A percentile compares a stretch with the other conserved stretches of the same genome.
These are phyloP conservation scores for Mortierella sp. DNA, from an alignment of 371 early-diverging fungal genomes.

Conservation along the genomic window DNA sequence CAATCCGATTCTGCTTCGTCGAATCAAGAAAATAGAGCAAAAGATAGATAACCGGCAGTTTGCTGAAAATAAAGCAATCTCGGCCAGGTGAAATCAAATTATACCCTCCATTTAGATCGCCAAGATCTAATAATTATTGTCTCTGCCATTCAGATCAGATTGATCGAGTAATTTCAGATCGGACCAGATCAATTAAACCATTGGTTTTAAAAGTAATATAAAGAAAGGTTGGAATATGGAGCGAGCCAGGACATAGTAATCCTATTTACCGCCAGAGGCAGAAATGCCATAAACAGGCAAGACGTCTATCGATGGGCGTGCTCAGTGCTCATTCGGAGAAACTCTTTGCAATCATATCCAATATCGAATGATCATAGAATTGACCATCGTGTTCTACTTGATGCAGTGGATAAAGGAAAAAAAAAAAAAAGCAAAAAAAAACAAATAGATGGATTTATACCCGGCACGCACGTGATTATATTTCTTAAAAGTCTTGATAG, in stretches of 20 bases:
- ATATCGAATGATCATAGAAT: slow-evolving; percentile 43
- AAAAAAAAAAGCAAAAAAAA: slow-evolving; percentile 1
- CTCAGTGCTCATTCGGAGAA: slow-evolving; percentile 30
- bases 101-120: too few species aligned
- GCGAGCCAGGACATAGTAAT: slow-evolving; percentile 36
- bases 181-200: slow-evolving; percentile 5
- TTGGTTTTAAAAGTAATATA: not conserved
- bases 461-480: too few species aligned
- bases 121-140: not conserved
- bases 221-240: slow-evolving; percentile 19
- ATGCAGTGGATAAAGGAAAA: slow-evolving; percentile 26
- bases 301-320: slow-evolving; percentile 56
- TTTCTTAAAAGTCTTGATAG: too few species aligned
- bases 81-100: slow-evolving; percentile 19
- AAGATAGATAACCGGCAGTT: slow-evolving; percentile 2
- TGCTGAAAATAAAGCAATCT: slow-evolving; percentile 25
- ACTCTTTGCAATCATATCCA: slow-evolving; percentile 54
- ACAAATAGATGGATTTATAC: too few species aligned
- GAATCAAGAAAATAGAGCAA: slow-evolving; percentile 26
- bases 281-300: slow-evolving; percentile 32
- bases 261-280: slow-evolving; percentile 52
- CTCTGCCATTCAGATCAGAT: not conserved
- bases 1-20: slow-evolving; percentile 34
- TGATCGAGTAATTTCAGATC: slow-evolving; percentile 2
- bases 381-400: slow-evolving; percentile 52